Conservation (phyloP, 2,329 filamentous ascomycete genomes). For the Ceratocystis cacaofunesta region DNA sequence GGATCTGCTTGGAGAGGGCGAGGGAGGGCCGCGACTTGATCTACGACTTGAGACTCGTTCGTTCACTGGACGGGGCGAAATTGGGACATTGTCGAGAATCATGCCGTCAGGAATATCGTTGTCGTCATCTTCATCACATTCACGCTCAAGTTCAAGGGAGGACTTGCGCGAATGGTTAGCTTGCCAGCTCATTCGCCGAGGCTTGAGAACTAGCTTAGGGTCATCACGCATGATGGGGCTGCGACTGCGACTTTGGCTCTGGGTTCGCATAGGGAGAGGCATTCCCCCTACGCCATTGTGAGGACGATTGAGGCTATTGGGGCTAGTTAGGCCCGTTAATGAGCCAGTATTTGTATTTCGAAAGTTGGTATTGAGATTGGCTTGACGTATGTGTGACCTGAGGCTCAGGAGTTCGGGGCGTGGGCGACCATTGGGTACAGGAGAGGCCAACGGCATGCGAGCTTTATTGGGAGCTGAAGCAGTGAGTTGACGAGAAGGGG, state of each 20-base stretch:
- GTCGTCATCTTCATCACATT: conserved; percentile 59
- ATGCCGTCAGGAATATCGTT: conserved; percentile 68
- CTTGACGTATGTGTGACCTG: conserved; percentile 31
- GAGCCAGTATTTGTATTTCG: conserved; percentile 34
- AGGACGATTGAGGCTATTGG: conserved; percentile 1
- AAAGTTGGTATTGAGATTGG: conserved; percentile 34
- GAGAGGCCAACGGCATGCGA: conserved; percentile 23
- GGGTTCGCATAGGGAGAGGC: conserved; percentile 14
- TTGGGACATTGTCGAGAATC: conserved; percentile 66
- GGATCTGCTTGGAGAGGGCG: conserved; percentile 13
- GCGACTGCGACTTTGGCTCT: conserved; percentile 29
- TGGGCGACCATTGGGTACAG: conserved; percentile 21
- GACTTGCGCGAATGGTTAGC: conserved; percentile 50
- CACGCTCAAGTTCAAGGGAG: conserved; percentile 54
- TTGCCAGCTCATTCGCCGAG: conserved; percentile 57
- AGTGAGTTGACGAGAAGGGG: conserved; percentile 13
- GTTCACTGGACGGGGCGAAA: conserved; percentile 53
- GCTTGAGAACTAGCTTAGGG: conserved; percentile 26
- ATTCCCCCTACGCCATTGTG: conserved; percentile 13
- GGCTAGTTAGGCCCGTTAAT: conserved; percentile 22
- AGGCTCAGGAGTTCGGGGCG: conserved; percentile 27
- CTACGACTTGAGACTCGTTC: conserved; percentile 28
- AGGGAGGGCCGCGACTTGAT: conserved; percentile 13
- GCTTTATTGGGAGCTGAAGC: conserved; percentile 9
- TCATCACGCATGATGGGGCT: conserved; percentile 36